Percentiles rank a stretch among this genome's conserved stretches.
Evolutionary conservation across 495 filamentous ascomycete species (phyloP).

Genomic region (Xylaria castorea): DNA sequence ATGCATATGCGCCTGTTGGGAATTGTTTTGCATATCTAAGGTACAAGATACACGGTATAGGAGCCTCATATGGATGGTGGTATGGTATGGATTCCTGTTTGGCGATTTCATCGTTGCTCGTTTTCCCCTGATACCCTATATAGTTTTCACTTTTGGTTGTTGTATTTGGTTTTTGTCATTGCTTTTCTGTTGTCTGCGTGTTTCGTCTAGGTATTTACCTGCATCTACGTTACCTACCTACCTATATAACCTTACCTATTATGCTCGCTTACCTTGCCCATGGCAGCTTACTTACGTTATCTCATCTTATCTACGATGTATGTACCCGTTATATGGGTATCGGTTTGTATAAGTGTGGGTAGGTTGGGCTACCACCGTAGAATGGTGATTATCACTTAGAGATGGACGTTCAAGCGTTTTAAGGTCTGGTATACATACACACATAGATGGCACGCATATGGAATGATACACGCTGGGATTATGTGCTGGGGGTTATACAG

Average conservation of each 20-base stretch:
- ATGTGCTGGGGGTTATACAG: not conserved
- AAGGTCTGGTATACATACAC: not conserved
- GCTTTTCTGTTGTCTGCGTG: not conserved
- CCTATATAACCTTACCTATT: not conserved
- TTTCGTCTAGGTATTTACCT: slow-evolving; percentile 9
- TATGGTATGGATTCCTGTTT: slow-evolving; percentile 11
- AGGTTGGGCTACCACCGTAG: not conserved
- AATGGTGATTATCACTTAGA: not conserved
- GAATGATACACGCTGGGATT: slow-evolving; percentile 3
- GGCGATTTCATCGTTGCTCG: slow-evolving; percentile 18
- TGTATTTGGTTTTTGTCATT: slow-evolving; percentile 1
- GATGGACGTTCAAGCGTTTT: not conserved
- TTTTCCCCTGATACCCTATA: slow-evolving; percentile 24
- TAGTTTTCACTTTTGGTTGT: slow-evolving; percentile 7
- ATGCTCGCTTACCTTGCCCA: not conserved
- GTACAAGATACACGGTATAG: slow-evolving; percentile 22
- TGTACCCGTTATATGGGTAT: not conserved
- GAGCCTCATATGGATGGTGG: slow-evolving; percentile 3
- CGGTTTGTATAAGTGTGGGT: slow-evolving; percentile 2
- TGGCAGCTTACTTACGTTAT: slow-evolving; percentile 9
- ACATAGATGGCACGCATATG: slow-evolving; percentile 1
- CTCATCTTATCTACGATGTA: not conserved
- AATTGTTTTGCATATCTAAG: slow-evolving; percentile 21
- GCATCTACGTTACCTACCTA: slow-evolving; percentile 16
- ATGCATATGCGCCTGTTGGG: not conserved